These are phyloP conservation scores for Xylaria multiplex DNA, from an alignment of 2,329 filamentous ascomycete species.

Conservation along the genomic window DNA sequence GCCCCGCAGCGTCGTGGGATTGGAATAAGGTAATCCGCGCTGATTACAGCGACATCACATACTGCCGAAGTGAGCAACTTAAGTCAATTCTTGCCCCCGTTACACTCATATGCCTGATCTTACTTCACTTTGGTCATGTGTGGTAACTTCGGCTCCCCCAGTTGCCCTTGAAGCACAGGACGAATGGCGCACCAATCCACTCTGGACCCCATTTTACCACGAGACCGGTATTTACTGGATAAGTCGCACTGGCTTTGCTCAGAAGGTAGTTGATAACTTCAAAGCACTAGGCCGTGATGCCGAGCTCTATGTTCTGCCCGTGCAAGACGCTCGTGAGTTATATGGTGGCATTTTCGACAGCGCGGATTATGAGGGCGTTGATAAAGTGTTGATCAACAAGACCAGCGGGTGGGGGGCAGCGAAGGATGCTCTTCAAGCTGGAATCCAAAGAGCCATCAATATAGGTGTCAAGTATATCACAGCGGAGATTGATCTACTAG, in stretches of 20 bases:
- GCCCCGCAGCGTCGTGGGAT: conserved; percentile 73
- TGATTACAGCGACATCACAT: conserved; percentile 72
- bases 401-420: conserved; percentile 67
- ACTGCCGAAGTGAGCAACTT: conserved; percentile 58
- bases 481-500: conserved; percentile 55
- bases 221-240: conserved; percentile 61
- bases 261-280: conserved; percentile 51
- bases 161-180: conserved; percentile 73
- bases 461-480: conserved; percentile 63
- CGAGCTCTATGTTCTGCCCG: conserved; percentile 55
- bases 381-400: conserved; percentile 63
- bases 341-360: conserved; percentile 63
- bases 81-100: neutral
- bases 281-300: conserved; percentile 42
- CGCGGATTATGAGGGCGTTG: conserved; percentile 63
- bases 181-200: conserved; percentile 58
- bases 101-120: neutral
- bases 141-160: conserved; percentile 13
- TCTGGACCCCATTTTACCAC: conserved; percentile 60
- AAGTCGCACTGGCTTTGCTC: conserved; percentile 43
- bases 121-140: neutral
- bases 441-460: conserved; percentile 58
- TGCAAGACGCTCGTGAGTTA: conserved; percentile 58
- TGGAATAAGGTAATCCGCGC: conserved; percentile 78
- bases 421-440: conserved; percentile 60